Evolutionary conservation across 176 grass and related monocot species (phyloP).

Genomic region (Musa troglodytarum): DNA sequence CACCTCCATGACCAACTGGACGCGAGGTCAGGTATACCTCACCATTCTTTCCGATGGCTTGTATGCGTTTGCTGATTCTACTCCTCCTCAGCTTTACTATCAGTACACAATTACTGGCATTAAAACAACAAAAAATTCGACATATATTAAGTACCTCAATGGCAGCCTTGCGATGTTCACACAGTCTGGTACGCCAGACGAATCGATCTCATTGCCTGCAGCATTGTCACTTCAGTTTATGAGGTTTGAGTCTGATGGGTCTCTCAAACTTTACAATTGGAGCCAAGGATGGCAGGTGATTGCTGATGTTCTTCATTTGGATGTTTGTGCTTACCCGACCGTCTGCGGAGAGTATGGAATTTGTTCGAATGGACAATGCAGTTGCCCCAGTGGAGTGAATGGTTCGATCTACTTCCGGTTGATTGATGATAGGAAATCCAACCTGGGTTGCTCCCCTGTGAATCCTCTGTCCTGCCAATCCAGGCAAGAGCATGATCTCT

Average conservation of each 20-base stretch:
- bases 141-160: background rate
- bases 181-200: background rate
- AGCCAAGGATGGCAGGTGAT: constrained; percentile 13
- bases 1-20: constrained; percentile 1
- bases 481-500: constrained; percentile 33
- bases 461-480: constrained; percentile 41
- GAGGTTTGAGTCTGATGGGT: constrained; percentile 53
- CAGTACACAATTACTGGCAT: background rate
- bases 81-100: background rate
- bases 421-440: no score
- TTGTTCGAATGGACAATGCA: background rate
- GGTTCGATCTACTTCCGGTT: background rate
- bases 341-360: constrained; percentile 28
- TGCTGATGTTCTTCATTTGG: constrained; percentile 35
- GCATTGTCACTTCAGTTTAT: background rate
- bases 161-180: background rate
- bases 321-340: constrained; percentile 48
- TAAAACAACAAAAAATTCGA: background rate
- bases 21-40: background rate
- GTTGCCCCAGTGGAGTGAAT: background rate
- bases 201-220: background rate
- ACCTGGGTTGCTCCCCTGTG: constrained; percentile 25
- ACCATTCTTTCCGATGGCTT: background rate
- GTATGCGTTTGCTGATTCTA: background rate
- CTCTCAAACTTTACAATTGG: constrained; percentile 31